A percentile compares a stretch with the other conserved stretches of the same genome.
Conservation (phyloP, 305 asterid genomes). For the Ilex paraguariensis region DNA sequence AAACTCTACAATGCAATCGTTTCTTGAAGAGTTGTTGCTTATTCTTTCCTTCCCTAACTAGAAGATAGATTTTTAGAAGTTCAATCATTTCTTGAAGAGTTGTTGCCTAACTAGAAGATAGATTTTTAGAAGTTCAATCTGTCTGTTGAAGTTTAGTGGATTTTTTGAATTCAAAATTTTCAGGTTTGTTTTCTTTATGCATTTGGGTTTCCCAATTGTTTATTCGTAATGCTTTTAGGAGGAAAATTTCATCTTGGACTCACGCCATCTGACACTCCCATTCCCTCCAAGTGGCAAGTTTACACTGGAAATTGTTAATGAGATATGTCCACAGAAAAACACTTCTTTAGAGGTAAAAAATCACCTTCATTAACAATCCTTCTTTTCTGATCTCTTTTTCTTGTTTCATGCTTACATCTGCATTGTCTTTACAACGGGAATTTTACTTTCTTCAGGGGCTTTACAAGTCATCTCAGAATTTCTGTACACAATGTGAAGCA, state of each 20-base stretch:
- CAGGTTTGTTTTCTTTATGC: neutral
- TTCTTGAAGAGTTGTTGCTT: neutral
- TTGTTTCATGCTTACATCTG: neutral
- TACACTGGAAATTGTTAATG: slow-evolving; percentile 72
- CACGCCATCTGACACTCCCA: slow-evolving; percentile 60
- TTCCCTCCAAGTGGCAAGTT: slow-evolving; percentile 72
- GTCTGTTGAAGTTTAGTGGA: neutral
- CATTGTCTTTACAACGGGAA: too few species aligned
- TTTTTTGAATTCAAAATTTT: neutral
- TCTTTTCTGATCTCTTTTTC: neutral
- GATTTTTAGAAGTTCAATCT: too few species aligned
- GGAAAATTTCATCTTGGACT: slow-evolving; percentile 46
- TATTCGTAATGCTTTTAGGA: slow-evolving; percentile 39
- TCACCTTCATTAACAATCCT: too few species aligned
- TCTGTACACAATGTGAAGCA: slow-evolving; percentile 95
- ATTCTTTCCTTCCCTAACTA: neutral
- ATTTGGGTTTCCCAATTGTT: neutral
- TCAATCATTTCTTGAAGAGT: neutral
- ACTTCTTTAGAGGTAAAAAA: slow-evolving; percentile 76
- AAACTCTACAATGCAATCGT: neutral
- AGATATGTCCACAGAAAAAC: slow-evolving; percentile 76
- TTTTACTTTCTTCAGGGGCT: slow-evolving; percentile 55
- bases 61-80: too few species aligned
- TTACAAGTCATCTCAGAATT: slow-evolving; percentile 82
- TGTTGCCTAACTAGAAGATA: neutral